Conservation (phyloP, 352 stramenopile species). For the Globisporangium spinosum region DNA sequence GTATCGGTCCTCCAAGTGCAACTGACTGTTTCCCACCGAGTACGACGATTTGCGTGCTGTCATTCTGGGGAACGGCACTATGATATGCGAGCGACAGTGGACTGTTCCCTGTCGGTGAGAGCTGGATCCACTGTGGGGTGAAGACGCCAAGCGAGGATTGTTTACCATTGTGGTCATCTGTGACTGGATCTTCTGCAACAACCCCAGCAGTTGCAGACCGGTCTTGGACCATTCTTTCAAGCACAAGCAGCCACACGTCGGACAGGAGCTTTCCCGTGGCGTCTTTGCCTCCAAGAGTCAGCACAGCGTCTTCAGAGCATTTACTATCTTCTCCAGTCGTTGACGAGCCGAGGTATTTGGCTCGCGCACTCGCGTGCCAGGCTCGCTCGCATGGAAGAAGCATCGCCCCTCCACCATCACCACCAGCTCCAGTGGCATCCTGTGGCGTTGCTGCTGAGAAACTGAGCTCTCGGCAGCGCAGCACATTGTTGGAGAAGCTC, state of each 20-base stretch:
- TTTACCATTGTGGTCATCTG: constrained; percentile 9
- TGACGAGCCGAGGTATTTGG: constrained; percentile 18
- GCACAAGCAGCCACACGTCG: constrained; percentile 45
- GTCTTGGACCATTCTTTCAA: constrained; percentile 16
- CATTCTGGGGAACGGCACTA: constrained; percentile 28
- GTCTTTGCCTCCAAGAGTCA: constrained; percentile 49
- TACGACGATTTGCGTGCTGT: constrained; percentile 40
- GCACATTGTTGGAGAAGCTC: constrained; percentile 33
- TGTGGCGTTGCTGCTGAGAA: neutral
- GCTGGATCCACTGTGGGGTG: constrained; percentile 30
- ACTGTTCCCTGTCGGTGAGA: constrained; percentile 43
- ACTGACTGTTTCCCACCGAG: constrained; percentile 35
- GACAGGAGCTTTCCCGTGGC: constrained; percentile 27
- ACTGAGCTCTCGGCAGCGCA: constrained; percentile 33
- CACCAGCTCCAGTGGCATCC: constrained; percentile 7
- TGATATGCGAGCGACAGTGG: constrained; percentile 54
- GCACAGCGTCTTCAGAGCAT: constrained; percentile 28
- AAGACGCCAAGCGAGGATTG: neutral
- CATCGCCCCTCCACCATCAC: constrained; percentile 5
- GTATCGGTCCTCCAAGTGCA: constrained; percentile 20
- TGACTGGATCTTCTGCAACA: neutral
- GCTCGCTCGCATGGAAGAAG: constrained; percentile 23
- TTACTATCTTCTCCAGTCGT: constrained; percentile 7
- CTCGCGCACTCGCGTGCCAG: constrained; percentile 40
- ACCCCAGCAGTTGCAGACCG: neutral